These are phyloP conservation scores for Suhomyces chickasaworum DNA, from an alignment of 1,139 yeast species.

Conservation along the genomic window DNA sequence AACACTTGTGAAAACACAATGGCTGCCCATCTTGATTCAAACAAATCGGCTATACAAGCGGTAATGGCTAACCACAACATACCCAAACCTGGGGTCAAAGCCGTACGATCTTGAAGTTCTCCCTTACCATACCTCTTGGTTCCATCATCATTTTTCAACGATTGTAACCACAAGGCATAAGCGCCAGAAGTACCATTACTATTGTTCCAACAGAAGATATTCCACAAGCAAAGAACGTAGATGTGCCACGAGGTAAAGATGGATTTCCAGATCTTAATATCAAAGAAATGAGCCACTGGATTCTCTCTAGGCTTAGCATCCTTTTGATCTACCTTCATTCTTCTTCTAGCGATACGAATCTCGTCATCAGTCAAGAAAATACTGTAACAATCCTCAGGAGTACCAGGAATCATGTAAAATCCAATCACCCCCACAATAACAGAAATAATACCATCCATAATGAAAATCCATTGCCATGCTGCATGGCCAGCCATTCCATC, in stretches of 20 bases:
- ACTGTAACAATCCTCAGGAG: slow-evolving; percentile 61
- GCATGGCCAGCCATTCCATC: slow-evolving; percentile 51
- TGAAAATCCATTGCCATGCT: slow-evolving; percentile 77
- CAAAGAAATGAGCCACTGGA: slow-evolving; percentile 25
- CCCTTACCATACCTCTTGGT: slow-evolving; percentile 32
- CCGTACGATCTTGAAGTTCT: slow-evolving; percentile 42
- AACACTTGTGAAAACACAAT: slow-evolving; percentile 54
- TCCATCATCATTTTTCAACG: slow-evolving; percentile 32
- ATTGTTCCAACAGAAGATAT: slow-evolving; percentile 66
- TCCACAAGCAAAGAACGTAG: slow-evolving; percentile 53
- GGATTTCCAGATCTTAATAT: slow-evolving; percentile 49
- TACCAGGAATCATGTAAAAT: slow-evolving; percentile 65
- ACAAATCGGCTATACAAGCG: slow-evolving; percentile 50
- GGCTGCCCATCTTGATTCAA: slow-evolving; percentile 59
- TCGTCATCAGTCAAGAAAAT: slow-evolving; percentile 64
- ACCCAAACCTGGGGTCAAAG: slow-evolving; percentile 49
- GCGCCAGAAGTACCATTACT: slow-evolving; percentile 50
- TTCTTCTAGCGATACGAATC: slow-evolving; percentile 58
- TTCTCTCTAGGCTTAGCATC: slow-evolving; percentile 33
- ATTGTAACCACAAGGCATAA: slow-evolving; percentile 50
- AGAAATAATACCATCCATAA: slow-evolving; percentile 65
- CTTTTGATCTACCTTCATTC: slow-evolving; percentile 51
- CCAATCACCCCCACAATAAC: slow-evolving; percentile 64
- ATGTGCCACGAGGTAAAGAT: slow-evolving; percentile 59
- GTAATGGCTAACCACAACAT: slow-evolving; percentile 41